Percentiles rank a stretch among this genome's conserved stretches.
These are phyloP conservation scores for Yarrowia galli DNA, from an alignment of 1,139 yeast species.

Conservation along the genomic window DNA sequence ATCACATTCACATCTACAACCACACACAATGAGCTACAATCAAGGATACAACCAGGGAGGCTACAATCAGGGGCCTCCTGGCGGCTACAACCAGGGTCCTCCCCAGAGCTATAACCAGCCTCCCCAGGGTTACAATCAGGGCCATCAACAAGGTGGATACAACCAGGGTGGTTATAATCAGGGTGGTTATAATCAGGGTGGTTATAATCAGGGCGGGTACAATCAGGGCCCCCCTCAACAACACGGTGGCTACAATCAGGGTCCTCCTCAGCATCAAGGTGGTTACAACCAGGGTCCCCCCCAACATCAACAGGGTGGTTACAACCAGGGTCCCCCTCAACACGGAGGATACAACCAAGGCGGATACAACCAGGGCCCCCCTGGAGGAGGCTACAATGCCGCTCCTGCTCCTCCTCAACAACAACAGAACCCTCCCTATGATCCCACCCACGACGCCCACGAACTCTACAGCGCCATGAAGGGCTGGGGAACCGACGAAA, in stretches of 20 bases:
- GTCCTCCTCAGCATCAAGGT: conserved; percentile 5
- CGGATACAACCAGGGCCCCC: not conserved
- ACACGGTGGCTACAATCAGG: conserved; percentile 18
- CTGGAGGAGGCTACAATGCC: not conserved
- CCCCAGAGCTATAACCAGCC: conserved; percentile 13
- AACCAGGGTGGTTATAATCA: conserved; percentile 12
- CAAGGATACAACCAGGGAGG: conserved; percentile 38
- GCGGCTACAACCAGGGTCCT: conserved; percentile 23
- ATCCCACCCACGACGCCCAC: conserved; percentile 42
- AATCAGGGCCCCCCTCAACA: conserved; percentile 30
- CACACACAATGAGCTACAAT: conserved; percentile 24
- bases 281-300: conserved; percentile 10
- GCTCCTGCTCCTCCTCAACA: not conserved
- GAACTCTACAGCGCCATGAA: conserved; percentile 43
- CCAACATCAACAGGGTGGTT: not conserved
- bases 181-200: conserved; percentile 24
- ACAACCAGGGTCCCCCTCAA: conserved; percentile 8
- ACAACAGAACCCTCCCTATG: conserved; percentile 39
- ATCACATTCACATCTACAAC: not conserved
- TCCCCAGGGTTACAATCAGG: conserved; percentile 30
- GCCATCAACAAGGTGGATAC: conserved; percentile 28
- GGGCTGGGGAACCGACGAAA: conserved; percentile 45
- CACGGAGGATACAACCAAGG: not conserved
- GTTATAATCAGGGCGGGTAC: conserved; percentile 32
- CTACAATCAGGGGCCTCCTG: conserved; percentile 28